phyloP scores from a whole-genome alignment of 192 early-diverging fungal species.

The Backusella mclennaniae region DNA sequence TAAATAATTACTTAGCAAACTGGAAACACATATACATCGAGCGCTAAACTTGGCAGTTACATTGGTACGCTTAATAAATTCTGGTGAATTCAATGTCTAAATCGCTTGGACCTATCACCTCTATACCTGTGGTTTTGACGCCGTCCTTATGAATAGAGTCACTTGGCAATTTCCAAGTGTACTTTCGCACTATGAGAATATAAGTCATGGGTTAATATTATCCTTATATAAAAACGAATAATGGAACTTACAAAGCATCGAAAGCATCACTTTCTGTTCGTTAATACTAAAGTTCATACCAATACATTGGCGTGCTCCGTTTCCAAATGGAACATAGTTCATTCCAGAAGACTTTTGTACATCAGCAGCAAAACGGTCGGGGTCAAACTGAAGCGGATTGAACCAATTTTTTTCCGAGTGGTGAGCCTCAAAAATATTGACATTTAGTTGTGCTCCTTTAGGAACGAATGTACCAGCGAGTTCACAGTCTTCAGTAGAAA shows the following conservation, averaged over 20 bases:
- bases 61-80: neutral
- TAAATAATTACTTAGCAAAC: no score
- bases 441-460: slow-evolving; percentile 17
- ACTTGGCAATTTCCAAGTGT: slow-evolving; percentile 20
- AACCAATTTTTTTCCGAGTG: slow-evolving; percentile 13
- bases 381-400: slow-evolving; percentile 18
- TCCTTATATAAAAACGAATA: neutral
- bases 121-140: neutral
- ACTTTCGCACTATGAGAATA: slow-evolving; percentile 21
- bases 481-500: slow-evolving; percentile 25
- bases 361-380: slow-evolving; percentile 18
- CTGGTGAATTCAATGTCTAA: neutral
- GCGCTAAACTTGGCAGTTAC: no score
- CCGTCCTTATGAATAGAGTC: slow-evolving; percentile 6
- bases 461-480: slow-evolving; percentile 21
- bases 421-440: slow-evolving; percentile 17
- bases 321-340: slow-evolving; percentile 54
- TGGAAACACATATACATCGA: no score
- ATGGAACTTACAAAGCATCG: slow-evolving; percentile 35
- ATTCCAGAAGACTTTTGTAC: slow-evolving; percentile 13
- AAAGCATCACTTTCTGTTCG: slow-evolving; percentile 53
- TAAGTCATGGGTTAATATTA: neutral
- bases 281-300: slow-evolving; percentile 60
- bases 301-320: slow-evolving; percentile 56
- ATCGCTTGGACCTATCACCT: neutral